Conservation (phyloP, 2,329 filamentous ascomycete species). For the Scytalidium lignicola region DNA sequence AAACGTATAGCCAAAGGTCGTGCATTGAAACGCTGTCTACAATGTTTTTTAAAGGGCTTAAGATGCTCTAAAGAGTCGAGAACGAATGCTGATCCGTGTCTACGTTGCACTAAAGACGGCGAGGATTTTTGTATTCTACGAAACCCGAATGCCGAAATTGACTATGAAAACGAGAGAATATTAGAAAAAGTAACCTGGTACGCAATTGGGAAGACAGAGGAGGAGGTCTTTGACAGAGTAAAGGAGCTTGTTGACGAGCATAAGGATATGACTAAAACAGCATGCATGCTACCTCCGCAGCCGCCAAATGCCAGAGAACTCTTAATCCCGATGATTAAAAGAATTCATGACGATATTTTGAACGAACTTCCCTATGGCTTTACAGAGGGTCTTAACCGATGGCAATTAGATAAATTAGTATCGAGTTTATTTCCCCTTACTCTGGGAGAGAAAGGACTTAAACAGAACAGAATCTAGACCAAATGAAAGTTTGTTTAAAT, state of each 20-base stretch:
- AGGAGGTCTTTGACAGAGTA: neutral
- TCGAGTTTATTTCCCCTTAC: too few species aligned
- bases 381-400: too few species aligned
- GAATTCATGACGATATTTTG: neutral
- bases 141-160: neutral
- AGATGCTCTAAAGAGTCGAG: too few species aligned
- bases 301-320: neutral
- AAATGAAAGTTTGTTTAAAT: too few species aligned
- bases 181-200: neutral
- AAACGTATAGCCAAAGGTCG: too few species aligned
- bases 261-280: neutral
- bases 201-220: neutral
- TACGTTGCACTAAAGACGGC: neutral
- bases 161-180: neutral
- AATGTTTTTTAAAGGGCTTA: too few species aligned
- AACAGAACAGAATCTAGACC: too few species aligned
- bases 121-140: conserved; percentile 1
- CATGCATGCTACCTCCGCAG: neutral
- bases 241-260: neutral
- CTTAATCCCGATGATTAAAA: neutral
- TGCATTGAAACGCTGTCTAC: too few species aligned
- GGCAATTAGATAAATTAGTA: too few species aligned
- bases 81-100: neutral
- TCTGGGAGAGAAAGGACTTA: too few species aligned
- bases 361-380: too few species aligned